Evolutionary conservation across 306 rosid species (phyloP).

Genomic region (Malus sylvestris): DNA sequence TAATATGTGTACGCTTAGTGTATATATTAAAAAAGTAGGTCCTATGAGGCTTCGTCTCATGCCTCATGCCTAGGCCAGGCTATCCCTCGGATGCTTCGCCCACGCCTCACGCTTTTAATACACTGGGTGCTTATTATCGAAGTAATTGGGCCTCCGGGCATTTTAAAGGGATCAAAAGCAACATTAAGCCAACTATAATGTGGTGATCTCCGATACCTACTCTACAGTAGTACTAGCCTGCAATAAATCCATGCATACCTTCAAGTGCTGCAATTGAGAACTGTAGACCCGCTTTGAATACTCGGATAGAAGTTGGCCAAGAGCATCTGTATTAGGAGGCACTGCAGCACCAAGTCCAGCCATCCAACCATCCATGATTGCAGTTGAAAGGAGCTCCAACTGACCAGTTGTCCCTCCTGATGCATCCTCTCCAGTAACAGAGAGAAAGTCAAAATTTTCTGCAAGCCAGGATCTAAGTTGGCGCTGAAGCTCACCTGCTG

Average conservation of each 20-base stretch:
- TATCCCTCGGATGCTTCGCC: too few relatives aligned
- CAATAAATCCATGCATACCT: conserved; percentile 37
- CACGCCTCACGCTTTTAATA: too few relatives aligned
- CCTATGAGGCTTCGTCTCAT: too few relatives aligned
- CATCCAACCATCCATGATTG: conserved; percentile 99
- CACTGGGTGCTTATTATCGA: not conserved
- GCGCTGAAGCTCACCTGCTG: conserved; percentile 98
- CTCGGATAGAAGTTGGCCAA: conserved; percentile 85
- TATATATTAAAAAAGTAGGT: too few relatives aligned
- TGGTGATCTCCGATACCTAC: not conserved
- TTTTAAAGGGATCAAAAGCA: not conserved
- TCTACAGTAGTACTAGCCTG: not conserved
- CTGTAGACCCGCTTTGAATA: conserved; percentile 85
- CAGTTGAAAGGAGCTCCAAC: conserved; percentile 98
- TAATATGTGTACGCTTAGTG: too few relatives aligned
- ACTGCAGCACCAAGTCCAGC: conserved; percentile 98
- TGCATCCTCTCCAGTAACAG: conserved; percentile 65
- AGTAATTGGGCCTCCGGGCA: not conserved
- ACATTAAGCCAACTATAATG: not conserved
- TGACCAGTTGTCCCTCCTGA: conserved; percentile 86
- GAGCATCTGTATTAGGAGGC: conserved; percentile 92
- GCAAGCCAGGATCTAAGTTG: conserved; percentile 97
- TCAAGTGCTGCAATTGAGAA: conserved; percentile 94
- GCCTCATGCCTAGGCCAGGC: too few relatives aligned
- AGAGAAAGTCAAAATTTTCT: conserved; percentile 78